A percentile compares a stretch with the other conserved stretches of the same genome.
Conservation (phyloP, 495 filamentous ascomycete genomes). For the Neurospora sp. region DNA sequence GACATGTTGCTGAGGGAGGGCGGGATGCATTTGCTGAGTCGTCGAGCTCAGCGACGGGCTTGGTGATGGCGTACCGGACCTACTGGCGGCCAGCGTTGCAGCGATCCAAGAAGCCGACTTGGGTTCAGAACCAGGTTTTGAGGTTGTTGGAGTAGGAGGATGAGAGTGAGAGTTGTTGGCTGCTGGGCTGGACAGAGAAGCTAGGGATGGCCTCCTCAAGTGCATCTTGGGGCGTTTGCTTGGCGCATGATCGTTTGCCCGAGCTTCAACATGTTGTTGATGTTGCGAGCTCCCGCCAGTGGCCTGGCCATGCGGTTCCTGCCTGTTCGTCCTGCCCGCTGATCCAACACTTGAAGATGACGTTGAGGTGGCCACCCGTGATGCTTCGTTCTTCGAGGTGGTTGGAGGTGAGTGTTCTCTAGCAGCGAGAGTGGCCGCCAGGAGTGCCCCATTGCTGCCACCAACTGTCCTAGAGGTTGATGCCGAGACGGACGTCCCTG, state of each 20-base stretch:
- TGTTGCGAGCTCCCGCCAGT: not conserved
- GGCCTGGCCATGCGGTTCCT: not conserved
- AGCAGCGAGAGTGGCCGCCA: slow-evolving; percentile 33
- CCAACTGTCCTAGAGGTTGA: slow-evolving; percentile 9
- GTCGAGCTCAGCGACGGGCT: not conserved
- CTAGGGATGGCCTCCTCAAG: not conserved
- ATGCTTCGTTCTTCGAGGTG: not conserved
- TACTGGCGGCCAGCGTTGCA: slow-evolving; percentile 45
- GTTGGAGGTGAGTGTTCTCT: slow-evolving; percentile 6
- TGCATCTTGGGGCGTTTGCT: not conserved
- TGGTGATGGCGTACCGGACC: slow-evolving; percentile 29
- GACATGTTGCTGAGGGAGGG: slow-evolving; percentile 5
- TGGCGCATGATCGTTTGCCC: not conserved
- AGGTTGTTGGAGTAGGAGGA: not conserved
- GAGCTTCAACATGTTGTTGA: not conserved
- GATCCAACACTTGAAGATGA: not conserved
- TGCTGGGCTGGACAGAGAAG: not conserved
- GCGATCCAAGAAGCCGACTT: slow-evolving; percentile 45
- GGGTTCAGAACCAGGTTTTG: slow-evolving; percentile 5
- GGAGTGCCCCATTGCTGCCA: slow-evolving; percentile 34
- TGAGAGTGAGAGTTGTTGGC: slow-evolving; percentile 2
- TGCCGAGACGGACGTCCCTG: slow-evolving; percentile 1
- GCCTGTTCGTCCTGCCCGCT: not conserved
- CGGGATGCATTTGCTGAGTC: slow-evolving; percentile 19
- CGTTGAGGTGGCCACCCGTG: not conserved